phyloP scores from a whole-genome alignment of 192 early-diverging fungal genomes.

The Paraglomus occultum region DNA sequence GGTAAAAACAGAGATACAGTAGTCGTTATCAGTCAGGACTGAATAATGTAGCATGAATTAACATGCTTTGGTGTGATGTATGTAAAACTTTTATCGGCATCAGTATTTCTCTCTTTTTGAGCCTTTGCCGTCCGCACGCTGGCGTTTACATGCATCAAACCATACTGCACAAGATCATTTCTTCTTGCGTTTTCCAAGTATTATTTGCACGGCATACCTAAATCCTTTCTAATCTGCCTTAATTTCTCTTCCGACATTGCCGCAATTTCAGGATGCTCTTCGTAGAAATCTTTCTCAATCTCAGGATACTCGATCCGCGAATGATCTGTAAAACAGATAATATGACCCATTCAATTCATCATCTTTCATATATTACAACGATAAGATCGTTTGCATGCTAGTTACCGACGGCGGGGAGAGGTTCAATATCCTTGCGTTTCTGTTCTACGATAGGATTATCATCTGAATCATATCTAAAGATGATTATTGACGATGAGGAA shows the following conservation, averaged over 20 bases:
- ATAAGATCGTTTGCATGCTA: not conserved
- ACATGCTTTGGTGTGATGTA: too few relatives aligned
- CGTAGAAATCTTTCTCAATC: conserved; percentile 77
- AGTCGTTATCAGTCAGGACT: too few relatives aligned
- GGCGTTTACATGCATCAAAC: not conserved
- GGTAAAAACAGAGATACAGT: too few relatives aligned
- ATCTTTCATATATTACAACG: too few relatives aligned
- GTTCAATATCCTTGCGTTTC: conserved; percentile 66
- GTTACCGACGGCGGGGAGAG: conserved; percentile 42
- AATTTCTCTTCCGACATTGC: conserved; percentile 56
- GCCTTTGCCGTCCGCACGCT: not conserved
- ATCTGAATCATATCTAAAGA: conserved; percentile 29
- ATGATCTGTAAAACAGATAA: conserved; percentile 68
- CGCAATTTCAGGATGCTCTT: conserved; percentile 75
- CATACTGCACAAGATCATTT: not conserved
- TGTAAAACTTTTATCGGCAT: too few relatives aligned
- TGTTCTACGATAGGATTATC: conserved; percentile 28
- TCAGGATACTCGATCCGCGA: conserved; percentile 59
- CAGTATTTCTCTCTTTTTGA: too few relatives aligned
- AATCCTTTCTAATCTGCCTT: conserved; percentile 49
- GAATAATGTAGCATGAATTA: too few relatives aligned
- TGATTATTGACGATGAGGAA: too few relatives aligned
- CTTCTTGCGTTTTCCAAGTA: not conserved
- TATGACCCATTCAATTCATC: too few relatives aligned
- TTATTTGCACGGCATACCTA: conserved; percentile 35